phyloP scores from a whole-genome alignment of 2,329 filamentous ascomycete species.

The Cladorrhinum sp. region DNA sequence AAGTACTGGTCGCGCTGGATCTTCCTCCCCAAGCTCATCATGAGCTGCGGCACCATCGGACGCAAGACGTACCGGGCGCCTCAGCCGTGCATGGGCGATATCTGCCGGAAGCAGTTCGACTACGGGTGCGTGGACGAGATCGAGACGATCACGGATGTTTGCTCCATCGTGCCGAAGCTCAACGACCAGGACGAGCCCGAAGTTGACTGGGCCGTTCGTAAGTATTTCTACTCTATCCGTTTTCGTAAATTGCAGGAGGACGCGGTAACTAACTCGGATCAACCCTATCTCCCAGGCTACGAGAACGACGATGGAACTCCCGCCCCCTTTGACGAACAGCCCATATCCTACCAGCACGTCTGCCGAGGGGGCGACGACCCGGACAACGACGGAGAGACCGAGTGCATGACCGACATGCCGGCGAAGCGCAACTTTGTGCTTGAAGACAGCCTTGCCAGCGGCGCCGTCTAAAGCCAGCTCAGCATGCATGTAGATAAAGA shows the following conservation, averaged over 20 bases:
- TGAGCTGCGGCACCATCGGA: background rate
- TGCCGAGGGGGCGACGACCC: background rate
- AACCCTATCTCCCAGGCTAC: background rate
- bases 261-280: too few species aligned
- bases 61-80: background rate
- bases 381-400: background rate
- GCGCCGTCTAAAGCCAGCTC: background rate
- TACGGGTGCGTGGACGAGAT: background rate
- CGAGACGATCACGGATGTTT: background rate
- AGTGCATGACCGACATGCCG: background rate
- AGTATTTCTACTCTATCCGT: too few species aligned
- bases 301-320: background rate
- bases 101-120: background rate
- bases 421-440: background rate
- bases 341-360: background rate
- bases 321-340: background rate
- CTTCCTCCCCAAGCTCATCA: background rate
- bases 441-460: background rate
- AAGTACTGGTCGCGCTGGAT: background rate
- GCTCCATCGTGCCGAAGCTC: background rate
- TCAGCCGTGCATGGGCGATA: background rate
- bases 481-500: too few species aligned
- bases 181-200: background rate
- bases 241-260: too few species aligned
- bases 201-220: background rate